phyloP scores from a whole-genome alignment of 2,329 filamentous ascomycete genomes.

The Aspergillus ruber region DNA sequence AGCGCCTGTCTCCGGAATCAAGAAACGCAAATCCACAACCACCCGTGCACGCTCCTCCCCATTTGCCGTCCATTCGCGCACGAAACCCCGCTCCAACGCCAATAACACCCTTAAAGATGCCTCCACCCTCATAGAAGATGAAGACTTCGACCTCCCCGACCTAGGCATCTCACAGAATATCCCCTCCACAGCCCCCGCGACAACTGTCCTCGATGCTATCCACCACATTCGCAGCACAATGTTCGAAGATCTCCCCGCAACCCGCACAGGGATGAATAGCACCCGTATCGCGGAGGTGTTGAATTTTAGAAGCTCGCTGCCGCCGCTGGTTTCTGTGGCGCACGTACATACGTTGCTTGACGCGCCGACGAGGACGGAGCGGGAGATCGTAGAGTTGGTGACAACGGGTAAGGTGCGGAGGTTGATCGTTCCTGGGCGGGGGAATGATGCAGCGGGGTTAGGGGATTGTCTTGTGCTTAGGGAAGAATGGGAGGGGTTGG shows the following conservation, averaged over 20 bases:
- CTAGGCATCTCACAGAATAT: constrained; percentile 46
- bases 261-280: constrained; percentile 55
- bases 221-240: constrained; percentile 46
- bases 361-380: constrained; percentile 53
- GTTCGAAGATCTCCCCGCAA: constrained; percentile 50
- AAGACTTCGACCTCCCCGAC: constrained; percentile 44
- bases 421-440: constrained; percentile 51
- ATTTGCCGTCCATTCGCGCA: constrained; percentile 36
- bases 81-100: constrained; percentile 30
- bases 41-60: constrained; percentile 26
- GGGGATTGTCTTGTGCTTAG: constrained; percentile 54
- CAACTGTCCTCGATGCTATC: constrained; percentile 49
- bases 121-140: constrained; percentile 16
- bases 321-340: constrained; percentile 53
- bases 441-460: constrained; percentile 49
- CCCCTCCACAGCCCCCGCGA: constrained; percentile 39
- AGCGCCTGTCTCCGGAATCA: constrained; percentile 41
- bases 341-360: constrained; percentile 54
- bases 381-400: constrained; percentile 51
- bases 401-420: constrained; percentile 47
- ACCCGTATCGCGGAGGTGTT: constrained; percentile 54
- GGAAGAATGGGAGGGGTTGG: constrained; percentile 45
- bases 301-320: constrained; percentile 49
- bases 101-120: constrained; percentile 17
- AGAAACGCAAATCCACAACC: constrained; percentile 30